These are phyloP conservation scores for Dryadomyces quercus-mongolicae DNA, from an alignment of 2,329 filamentous ascomycete species.

Conservation along the genomic window DNA sequence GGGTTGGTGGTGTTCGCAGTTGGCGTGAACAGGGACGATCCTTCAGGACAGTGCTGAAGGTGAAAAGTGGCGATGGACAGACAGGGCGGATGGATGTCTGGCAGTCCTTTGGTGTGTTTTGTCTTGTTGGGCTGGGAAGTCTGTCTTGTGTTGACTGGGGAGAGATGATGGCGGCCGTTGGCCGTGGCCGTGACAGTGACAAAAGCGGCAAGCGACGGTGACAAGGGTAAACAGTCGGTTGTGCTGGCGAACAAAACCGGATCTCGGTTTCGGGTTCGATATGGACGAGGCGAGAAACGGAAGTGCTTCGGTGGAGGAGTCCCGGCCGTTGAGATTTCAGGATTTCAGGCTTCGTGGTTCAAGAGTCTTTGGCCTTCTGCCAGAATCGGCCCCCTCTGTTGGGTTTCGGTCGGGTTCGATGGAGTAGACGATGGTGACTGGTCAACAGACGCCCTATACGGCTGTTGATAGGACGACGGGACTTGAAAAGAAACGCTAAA, in stretches of 20 bases:
- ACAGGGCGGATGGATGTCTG: background rate
- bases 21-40: background rate
- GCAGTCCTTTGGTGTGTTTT: background rate
- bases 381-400: slow-evolving; percentile 1
- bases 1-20: background rate
- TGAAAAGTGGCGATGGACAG: background rate
- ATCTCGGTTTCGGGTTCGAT: no score
- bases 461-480: background rate
- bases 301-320: background rate
- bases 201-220: background rate
- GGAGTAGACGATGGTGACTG: slow-evolving; percentile 4
- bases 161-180: background rate
- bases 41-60: background rate
- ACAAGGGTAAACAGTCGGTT: background rate
- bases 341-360: background rate
- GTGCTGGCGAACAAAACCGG: no score
- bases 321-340: background rate
- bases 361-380: background rate
- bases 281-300: no score
- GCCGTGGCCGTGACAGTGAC: background rate
- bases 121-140: no score
- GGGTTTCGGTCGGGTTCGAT: slow-evolving; percentile 9
- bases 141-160: background rate
- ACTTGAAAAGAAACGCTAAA: background rate
- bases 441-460: background rate